phyloP scores from a whole-genome alignment of 345 rosid species.

The Murraya paniculata region DNA sequence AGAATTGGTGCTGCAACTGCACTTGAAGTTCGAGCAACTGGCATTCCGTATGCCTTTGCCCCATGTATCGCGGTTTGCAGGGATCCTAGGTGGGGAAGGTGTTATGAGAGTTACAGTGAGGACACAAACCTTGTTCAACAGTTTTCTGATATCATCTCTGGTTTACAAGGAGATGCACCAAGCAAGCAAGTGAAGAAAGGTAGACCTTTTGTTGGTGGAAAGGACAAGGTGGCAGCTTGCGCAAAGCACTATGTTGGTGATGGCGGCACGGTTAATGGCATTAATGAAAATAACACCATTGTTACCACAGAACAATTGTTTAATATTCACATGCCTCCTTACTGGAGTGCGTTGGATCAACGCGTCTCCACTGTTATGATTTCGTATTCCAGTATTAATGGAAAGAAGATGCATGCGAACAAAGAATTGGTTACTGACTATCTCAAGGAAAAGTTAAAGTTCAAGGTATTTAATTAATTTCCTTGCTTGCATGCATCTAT shows the following conservation, averaged over 20 bases:
- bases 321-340: conserved; percentile 36
- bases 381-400: conserved; percentile 43
- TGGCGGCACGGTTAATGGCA: conserved; percentile 33
- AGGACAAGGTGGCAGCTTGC: conserved; percentile 35
- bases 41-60: conserved; percentile 41
- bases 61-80: conserved; percentile 49
- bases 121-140: conserved; percentile 30
- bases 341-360: conserved; percentile 19
- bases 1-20: conserved; percentile 52
- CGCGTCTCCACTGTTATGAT: conserved; percentile 41
- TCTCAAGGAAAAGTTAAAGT: conserved; percentile 33
- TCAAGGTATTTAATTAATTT: conserved; percentile 19
- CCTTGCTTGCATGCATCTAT: no score
- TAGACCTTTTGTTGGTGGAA: conserved; percentile 30
- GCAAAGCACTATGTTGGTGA: conserved; percentile 40
- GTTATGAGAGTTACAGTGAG: conserved; percentile 46
- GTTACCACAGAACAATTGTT: conserved; percentile 13
- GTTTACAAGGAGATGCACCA: conserved; percentile 31
- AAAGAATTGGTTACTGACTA: conserved; percentile 26
- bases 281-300: conserved; percentile 35
- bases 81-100: conserved; percentile 49
- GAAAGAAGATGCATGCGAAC: conserved; percentile 44
- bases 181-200: conserved; percentile 22
- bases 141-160: conserved; percentile 32
- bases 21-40: conserved; percentile 45